A percentile compares a stretch with the other conserved stretches of the same genome.
These are phyloP conservation scores for Amanita rimosa DNA, from an alignment of 768 basidiomycete species.

Conservation along the genomic window DNA sequence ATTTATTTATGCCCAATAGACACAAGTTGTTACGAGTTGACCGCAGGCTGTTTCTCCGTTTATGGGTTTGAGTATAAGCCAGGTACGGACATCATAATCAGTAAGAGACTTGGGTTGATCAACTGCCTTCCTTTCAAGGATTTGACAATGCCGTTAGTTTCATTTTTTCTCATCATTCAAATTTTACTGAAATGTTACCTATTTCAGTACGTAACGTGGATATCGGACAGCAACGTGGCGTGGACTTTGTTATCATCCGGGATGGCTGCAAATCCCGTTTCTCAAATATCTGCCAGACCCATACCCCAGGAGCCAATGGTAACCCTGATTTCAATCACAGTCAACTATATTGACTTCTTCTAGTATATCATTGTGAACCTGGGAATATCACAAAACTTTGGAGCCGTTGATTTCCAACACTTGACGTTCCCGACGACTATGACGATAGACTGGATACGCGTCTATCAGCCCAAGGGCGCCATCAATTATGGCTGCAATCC, in stretches of 20 bases:
- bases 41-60: conserved; percentile 40
- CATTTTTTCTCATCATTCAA: neutral
- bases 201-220: conserved; percentile 69
- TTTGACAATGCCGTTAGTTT: conserved; percentile 41
- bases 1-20: conserved; percentile 24
- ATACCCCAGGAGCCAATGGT: conserved; percentile 83
- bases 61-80: conserved; percentile 82
- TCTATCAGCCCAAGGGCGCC: conserved; percentile 67
- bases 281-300: conserved; percentile 56
- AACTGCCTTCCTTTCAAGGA: conserved; percentile 15
- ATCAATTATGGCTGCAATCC: conserved; percentile 86
- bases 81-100: conserved; percentile 22
- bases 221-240: conserved; percentile 42
- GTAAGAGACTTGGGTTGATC: conserved; percentile 5
- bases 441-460: conserved; percentile 80
- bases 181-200: neutral
- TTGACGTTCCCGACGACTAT: conserved; percentile 65
- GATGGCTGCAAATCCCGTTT: conserved; percentile 40
- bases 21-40: conserved; percentile 57
- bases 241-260: conserved; percentile 66
- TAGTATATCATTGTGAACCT: conserved; percentile 81
- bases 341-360: neutral
- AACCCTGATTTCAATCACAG: conserved; percentile 7
- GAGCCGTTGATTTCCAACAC: conserved; percentile 53
- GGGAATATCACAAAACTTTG: conserved; percentile 77